phyloP scores from a whole-genome alignment of 306 rosid genomes.

The Malus sylvestris region DNA sequence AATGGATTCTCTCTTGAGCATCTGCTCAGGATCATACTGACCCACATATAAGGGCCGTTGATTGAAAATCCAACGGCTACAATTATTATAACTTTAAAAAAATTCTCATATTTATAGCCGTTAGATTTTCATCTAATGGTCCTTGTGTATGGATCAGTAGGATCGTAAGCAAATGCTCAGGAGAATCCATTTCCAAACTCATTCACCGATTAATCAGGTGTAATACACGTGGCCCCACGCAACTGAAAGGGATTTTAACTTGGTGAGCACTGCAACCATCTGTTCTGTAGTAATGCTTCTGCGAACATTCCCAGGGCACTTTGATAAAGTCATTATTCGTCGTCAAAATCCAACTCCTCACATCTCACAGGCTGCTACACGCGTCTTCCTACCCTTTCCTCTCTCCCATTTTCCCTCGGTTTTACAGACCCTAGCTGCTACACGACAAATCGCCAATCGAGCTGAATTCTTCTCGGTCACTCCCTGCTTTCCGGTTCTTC shows the following conservation, averaged over 20 bases:
- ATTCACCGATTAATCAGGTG: not conserved
- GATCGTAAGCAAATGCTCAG: too few species aligned
- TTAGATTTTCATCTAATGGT: too few species aligned
- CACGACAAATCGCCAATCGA: not conserved
- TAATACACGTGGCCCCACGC: not conserved
- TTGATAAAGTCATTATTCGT: not conserved
- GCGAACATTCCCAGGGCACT: not conserved
- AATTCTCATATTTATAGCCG: too few species aligned
- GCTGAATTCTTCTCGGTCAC: not conserved
- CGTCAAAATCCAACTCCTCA: not conserved
- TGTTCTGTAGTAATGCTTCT: not conserved
- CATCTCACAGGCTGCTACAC: not conserved
- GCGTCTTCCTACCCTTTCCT: not conserved
- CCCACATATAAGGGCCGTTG: too few species aligned
- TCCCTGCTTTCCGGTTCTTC: constrained; percentile 9
- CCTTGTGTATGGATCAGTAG: too few species aligned
- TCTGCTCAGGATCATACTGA: too few species aligned
- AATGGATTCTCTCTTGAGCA: too few species aligned
- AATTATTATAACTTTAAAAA: too few species aligned
- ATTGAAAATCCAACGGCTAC: too few species aligned
- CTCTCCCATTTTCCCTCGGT: not conserved
- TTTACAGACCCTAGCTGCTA: not conserved
- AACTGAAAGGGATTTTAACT: not conserved
- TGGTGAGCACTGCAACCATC: not conserved
- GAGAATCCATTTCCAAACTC: not conserved